Base-by-base conservation (phyloP, 2,329 filamentous ascomycete species). In the Trichoderma atroviride region DNA sequence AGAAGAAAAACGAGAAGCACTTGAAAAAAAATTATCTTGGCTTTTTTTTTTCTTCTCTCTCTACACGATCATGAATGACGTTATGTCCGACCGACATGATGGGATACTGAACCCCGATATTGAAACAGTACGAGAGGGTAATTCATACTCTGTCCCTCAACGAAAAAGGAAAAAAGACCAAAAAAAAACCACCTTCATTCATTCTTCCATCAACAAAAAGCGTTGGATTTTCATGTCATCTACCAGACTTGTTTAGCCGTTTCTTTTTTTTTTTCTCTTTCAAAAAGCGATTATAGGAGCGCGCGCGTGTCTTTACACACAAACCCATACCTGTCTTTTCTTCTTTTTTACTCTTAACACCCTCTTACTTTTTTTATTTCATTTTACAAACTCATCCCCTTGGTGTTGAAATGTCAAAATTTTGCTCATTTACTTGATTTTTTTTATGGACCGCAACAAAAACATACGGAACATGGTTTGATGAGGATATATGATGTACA, bases 91-190 rank as follows among this genome's bases (percentile, higher is more conserved):
- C 27, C 57, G 37, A 16, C 52, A 69, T 37, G 60, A 57, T 29
- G 67, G 67, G 59, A 52, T 64, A n/a, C 67, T 67, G 67, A 63
- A 67, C 59, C 63, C 63, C 63, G 55, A 58, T 16, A n/a, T 13
- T 27, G 50, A 64, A 64, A 64, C 61, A 64, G 61, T 64, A 64
- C 50, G 33, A 50, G 57, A 64, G 43, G 19, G 50, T 16, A 31
- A 16, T 31, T 19, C 40, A 43, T 43, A n/a, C 40, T 43, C 6
- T 43, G 14, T 43, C 50, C 16, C 50, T 10, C 53, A n/a, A 16
- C n/a, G 7, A 9, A 14, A 19, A 43, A n/a, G 7, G 2, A 43
- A n/a, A 43, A 43, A 3, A 43, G 1, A n/a, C n/a, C n/a, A 7
- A 10, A 43, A n/a, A n/a, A 10, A 43, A 43, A 43, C 1, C 19